Conservation (phyloP, 2,329 filamentous ascomycete genomes). For the Emmonsiellopsis sp. region DNA sequence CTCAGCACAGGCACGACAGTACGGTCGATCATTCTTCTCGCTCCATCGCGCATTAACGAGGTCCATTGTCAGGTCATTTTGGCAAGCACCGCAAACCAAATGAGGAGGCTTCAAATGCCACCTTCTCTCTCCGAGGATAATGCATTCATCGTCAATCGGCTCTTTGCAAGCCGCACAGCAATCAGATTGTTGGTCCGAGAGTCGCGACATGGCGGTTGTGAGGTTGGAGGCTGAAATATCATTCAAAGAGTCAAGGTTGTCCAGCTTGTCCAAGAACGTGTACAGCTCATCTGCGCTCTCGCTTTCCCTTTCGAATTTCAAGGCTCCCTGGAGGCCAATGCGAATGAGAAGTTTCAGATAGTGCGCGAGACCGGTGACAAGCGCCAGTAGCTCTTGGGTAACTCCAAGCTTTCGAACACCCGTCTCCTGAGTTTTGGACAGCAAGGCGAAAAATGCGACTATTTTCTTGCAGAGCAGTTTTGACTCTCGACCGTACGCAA, state of each 20-base stretch:
- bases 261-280: conserved; percentile 73
- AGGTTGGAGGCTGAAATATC: conserved; percentile 60
- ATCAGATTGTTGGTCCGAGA: conserved; percentile 71
- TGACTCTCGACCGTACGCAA: conserved; percentile 90
- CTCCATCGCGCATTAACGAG: conserved; percentile 65
- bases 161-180: conserved; percentile 73
- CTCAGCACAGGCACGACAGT: conserved; percentile 59
- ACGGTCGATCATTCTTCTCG: conserved; percentile 56
- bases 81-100: conserved; percentile 61
- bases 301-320: conserved; percentile 83
- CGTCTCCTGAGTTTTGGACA: conserved; percentile 90
- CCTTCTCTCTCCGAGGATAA: conserved; percentile 61
- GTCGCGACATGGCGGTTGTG: conserved; percentile 54
- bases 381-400: conserved; percentile 92
- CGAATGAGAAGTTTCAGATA: conserved; percentile 96
- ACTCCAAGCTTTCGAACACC: conserved; percentile 87
- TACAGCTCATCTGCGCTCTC: conserved; percentile 65
- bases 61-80: conserved; percentile 60
- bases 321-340: conserved; percentile 86
- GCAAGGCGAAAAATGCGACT: conserved; percentile 88
- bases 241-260: conserved; percentile 69
- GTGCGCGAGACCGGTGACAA: conserved; percentile 92
- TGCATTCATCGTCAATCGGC: conserved; percentile 91
- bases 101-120: conserved; percentile 70
- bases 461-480: conserved; percentile 99